These are phyloP conservation scores for Jimgerdemannia flammicorona DNA, from an alignment of 192 early-diverging fungal genomes.

Conservation along the genomic window DNA sequence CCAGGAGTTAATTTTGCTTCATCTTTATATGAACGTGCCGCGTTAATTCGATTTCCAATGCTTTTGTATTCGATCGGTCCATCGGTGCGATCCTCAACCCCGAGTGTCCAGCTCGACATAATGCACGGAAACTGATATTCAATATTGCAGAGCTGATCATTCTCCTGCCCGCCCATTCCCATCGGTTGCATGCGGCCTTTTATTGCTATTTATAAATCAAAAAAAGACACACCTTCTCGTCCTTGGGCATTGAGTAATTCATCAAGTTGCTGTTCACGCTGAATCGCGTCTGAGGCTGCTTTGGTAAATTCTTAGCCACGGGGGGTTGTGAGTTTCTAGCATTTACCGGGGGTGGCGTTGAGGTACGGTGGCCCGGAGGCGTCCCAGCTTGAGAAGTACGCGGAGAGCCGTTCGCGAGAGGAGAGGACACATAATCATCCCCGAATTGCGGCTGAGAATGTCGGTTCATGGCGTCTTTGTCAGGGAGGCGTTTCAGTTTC, in stretches of 20 bases:
- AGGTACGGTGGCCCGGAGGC: neutral
- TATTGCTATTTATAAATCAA: neutral
- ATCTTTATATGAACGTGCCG: no score
- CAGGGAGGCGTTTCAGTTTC: neutral
- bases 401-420: neutral
- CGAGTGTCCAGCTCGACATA: neutral
- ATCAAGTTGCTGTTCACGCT: conserved; percentile 37
- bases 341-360: neutral
- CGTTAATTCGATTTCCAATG: no score
- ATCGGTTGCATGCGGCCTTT: neutral
- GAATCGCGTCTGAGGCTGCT: conserved; percentile 14
- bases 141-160: neutral
- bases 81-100: no score
- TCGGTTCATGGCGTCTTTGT: neutral
- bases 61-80: no score
- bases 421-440: neutral
- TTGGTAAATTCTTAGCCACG: neutral
- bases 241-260: conserved; percentile 40
- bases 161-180: neutral
- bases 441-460: neutral
- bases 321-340: neutral
- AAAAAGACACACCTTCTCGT: conserved; percentile 14
- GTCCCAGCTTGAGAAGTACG: neutral
- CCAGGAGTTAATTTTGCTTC: no score
- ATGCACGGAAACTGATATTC: neutral